Percentiles rank a stretch among this genome's conserved stretches.
Conservation (phyloP, 169 alveolate species). For the Plasmodium relictum region DNA sequence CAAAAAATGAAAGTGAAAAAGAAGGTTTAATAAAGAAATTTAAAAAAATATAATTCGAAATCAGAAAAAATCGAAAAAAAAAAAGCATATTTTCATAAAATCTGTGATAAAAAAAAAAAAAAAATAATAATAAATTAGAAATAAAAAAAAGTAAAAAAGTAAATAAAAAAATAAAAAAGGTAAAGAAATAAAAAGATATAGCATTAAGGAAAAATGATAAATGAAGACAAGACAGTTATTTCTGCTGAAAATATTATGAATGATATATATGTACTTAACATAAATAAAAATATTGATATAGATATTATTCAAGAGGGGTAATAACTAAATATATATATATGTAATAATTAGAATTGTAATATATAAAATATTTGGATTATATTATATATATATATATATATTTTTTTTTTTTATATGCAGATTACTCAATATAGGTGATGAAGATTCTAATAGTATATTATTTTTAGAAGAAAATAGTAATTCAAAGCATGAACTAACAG, state of each 20-base stretch:
- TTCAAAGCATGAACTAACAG: slow-evolving; percentile 29
- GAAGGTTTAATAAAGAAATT: background rate
- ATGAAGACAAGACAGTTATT: slow-evolving; percentile 23
- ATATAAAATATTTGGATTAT: background rate
- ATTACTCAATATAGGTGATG: slow-evolving; percentile 58
- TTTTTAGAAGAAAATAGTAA: slow-evolving; percentile 37
- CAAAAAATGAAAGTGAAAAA: background rate
- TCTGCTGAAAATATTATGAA: slow-evolving; percentile 47
- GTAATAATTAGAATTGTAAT: background rate
- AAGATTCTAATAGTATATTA: slow-evolving; percentile 52
- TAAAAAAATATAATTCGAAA: slow-evolving; percentile 3
- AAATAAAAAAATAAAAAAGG: slow-evolving; percentile 3
- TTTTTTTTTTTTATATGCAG: slow-evolving; percentile 15
- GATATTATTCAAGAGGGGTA: slow-evolving; percentile 75
- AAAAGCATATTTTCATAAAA: too few species aligned
- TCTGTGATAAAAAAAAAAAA: too few species aligned
- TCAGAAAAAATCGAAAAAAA: background rate
- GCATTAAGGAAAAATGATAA: background rate
- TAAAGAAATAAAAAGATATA: slow-evolving; percentile 2
- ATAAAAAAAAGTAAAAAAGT: background rate
- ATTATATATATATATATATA: background rate
- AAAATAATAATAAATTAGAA: too few species aligned
- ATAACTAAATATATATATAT: background rate
- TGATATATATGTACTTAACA: slow-evolving; percentile 27
- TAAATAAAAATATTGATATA: slow-evolving; percentile 48